Evolutionary conservation across 257 asterid genomes (phyloP).

Genomic region (Plantago elongata): DNA sequence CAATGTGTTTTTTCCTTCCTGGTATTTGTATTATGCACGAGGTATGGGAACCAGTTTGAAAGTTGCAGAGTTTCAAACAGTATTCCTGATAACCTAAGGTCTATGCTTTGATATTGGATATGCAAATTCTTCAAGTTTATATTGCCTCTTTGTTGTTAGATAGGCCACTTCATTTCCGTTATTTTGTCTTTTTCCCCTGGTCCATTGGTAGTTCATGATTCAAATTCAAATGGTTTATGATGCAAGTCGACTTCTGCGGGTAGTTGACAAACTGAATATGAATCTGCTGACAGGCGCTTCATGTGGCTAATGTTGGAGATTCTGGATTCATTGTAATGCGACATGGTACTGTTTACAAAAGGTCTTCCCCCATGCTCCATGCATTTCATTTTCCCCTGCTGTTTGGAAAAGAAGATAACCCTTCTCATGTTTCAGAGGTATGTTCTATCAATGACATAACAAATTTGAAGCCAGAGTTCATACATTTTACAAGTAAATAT

Average conservation of each 20-base stretch:
- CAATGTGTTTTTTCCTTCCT: background rate
- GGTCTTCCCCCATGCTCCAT: conserved; percentile 64
- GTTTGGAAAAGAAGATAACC: conserved; percentile 49
- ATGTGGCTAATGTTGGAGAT: conserved; percentile 78
- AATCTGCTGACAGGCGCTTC: conserved; percentile 49
- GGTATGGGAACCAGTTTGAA: too few relatives aligned
- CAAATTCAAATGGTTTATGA: background rate
- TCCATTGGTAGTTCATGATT: too few relatives aligned
- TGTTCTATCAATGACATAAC: conserved; percentile 6
- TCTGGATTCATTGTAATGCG: conserved; percentile 69
- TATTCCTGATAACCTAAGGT: background rate
- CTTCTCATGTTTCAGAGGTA: conserved; percentile 70
- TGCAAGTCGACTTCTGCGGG: background rate
- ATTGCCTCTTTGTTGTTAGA: background rate
- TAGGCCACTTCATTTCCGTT: background rate
- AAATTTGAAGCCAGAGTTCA: background rate
- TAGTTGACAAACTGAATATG: conserved; percentile 6
- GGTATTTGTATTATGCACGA: background rate
- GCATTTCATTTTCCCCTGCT: conserved; percentile 65
- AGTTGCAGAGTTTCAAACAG: background rate
- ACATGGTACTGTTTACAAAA: conserved; percentile 49
- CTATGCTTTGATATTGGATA: background rate
- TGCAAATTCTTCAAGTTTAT: conserved; percentile 1
- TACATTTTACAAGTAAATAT: conserved; percentile 5
- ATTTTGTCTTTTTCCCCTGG: background rate